Percentiles rank a stretch among this genome's conserved stretches.
phyloP scores from a whole-genome alignment of 2,329 filamentous ascomycete genomes.

The Microcyclospora tardicrescens region DNA sequence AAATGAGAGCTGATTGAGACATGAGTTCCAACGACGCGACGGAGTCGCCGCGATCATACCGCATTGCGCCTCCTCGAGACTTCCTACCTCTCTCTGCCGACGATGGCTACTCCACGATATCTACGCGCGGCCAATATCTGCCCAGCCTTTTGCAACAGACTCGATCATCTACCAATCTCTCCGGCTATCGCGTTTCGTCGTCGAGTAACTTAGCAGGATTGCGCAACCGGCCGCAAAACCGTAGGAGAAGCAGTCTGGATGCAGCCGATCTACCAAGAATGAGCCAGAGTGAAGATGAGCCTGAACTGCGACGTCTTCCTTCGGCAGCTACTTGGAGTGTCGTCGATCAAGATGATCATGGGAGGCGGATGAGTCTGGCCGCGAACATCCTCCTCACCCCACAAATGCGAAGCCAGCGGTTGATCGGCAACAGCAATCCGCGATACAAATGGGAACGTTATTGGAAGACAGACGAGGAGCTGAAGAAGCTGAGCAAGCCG shows the following conservation, averaged over 20 bases:
- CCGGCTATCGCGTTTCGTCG: too few species aligned
- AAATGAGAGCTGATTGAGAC: too few species aligned
- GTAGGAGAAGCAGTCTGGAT: constrained; percentile 11
- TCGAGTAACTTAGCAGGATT: constrained; percentile 1
- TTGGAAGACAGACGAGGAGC: constrained; percentile 66
- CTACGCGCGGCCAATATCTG: constrained; percentile 33
- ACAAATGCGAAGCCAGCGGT: constrained; percentile 66
- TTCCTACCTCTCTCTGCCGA: constrained; percentile 29
- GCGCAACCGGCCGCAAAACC: constrained; percentile 3
- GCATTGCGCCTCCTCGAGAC: constrained; percentile 15
- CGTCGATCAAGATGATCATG: constrained; percentile 24
- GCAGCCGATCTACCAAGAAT: constrained; percentile 9
- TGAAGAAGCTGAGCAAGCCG: constrained; percentile 58
- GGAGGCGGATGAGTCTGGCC: constrained; percentile 30
- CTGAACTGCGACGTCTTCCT: constrained; percentile 5
- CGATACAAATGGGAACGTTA: constrained; percentile 76
- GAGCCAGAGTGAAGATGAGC: constrained; percentile 7
- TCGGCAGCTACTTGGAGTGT: constrained; percentile 14
- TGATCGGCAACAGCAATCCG: constrained; percentile 82
- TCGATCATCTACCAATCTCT: constrained; percentile 12
- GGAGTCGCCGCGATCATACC: constrained; percentile 6
- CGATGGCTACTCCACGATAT: constrained; percentile 22
- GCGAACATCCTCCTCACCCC: constrained; percentile 38
- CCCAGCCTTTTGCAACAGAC: constrained; percentile 19
- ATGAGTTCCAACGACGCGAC: too few species aligned